A percentile compares a stretch with the other conserved stretches of the same genome.
These are phyloP conservation scores for Allium cepa DNA, from an alignment of 106 monocot genomes.

Conservation along the genomic window DNA sequence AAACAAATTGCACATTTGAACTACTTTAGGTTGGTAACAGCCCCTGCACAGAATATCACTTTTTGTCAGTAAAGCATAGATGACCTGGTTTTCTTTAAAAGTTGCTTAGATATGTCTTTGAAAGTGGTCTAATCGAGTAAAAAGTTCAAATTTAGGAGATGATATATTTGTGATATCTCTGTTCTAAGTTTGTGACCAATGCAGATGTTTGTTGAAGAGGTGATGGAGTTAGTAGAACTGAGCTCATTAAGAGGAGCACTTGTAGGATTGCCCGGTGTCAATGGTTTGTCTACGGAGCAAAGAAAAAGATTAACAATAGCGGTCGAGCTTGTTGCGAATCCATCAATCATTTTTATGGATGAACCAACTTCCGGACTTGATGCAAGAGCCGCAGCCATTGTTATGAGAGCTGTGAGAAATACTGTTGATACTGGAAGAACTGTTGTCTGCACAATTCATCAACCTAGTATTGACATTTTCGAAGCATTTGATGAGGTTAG, in stretches of 20 bases:
- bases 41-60: too few relatives aligned
- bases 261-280: constrained; percentile 20
- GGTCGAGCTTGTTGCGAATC: constrained; percentile 24
- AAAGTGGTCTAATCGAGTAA: too few relatives aligned
- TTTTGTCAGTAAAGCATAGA: too few relatives aligned
- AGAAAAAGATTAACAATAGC: constrained; percentile 20
- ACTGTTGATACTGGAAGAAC: constrained; percentile 21
- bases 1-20: too few relatives aligned
- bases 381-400: constrained; percentile 19
- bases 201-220: constrained; percentile 21
- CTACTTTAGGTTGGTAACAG: too few relatives aligned
- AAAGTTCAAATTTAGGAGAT: too few relatives aligned
- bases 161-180: too few relatives aligned
- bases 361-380: constrained; percentile 23
- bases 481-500: constrained; percentile 25
- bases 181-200: neutral
- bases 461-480: constrained; percentile 27
- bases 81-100: too few relatives aligned
- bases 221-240: constrained; percentile 22
- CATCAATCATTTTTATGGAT: constrained; percentile 28
- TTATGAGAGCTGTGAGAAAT: constrained; percentile 25
- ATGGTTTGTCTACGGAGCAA: constrained; percentile 25
- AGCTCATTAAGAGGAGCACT: constrained; percentile 8
- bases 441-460: constrained; percentile 27
- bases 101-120: too few relatives aligned